Base-by-base conservation (phyloP, 2,329 filamentous ascomycete genomes). In the Phaeosphaeriaceae sp. region DNA sequence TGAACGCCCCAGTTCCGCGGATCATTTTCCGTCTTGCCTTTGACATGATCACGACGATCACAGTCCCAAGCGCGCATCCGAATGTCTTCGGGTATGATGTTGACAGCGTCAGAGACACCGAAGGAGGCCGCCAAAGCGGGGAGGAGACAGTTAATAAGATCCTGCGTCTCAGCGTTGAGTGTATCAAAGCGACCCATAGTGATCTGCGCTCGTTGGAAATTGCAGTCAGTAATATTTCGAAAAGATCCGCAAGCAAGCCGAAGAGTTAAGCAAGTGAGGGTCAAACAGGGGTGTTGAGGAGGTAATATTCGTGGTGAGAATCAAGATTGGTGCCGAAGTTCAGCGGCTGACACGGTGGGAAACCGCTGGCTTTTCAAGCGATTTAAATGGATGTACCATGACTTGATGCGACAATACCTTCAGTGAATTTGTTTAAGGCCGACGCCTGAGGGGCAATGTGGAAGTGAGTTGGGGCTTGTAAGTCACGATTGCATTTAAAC, bases 1-100 rank as follows among this genome's bases (percentile, higher is more conserved):
- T 71, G 67, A 12, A 71, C 66, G 13, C 68, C 69, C 69, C 69
- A 71, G 46, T 72, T 70, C 32, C 69, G 67, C 4, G 67, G 60
- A 35, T 72, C 67, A 23, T 70, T 62, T 49, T 72, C 69, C 0
- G 67, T 61, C 48, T 70, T 26, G 42, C 62, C 53, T 38, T 63
- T 66, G 57, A 71, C 70, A 46, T 71, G 67, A 15, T 71, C 67
- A 16, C 67, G 63, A 12, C 67, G 58, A 20, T 70, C 67, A 28
- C 65, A 67, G 50, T 72, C 69, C 67, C 68, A 72, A 7, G 52
- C 50, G n/a, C 69, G 67, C 68, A 72, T 71, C 36, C 68, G 66
- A 28, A 72, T 71, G n/a, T 71, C 65, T 21, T 63, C 49, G 1
- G 68, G 69, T 23, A 72, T 70, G 47, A 69, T 60, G 1, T 69